Percentiles rank a stretch among this genome's conserved stretches.
phyloP scores from a whole-genome alignment of 2,329 filamentous ascomycete species.

The Pseudocercospora ulei region DNA sequence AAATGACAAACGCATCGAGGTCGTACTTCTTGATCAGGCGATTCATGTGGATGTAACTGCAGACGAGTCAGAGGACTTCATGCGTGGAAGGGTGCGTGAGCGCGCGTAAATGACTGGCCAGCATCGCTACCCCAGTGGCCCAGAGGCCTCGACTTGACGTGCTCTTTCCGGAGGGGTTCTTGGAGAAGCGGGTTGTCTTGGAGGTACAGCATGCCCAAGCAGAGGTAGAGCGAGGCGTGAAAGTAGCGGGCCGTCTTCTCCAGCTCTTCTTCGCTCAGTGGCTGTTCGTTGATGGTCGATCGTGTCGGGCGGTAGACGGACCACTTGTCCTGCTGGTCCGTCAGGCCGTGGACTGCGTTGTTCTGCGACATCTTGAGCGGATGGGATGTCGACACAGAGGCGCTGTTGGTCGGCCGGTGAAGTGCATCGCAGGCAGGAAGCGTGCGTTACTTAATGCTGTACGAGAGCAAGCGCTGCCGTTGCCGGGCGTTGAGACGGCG shows the following conservation, averaged over 20 bases:
- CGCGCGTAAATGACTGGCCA: slow-evolving; percentile 62
- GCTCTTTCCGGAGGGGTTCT: slow-evolving; percentile 57
- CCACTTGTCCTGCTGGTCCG: slow-evolving; percentile 28
- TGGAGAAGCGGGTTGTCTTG: slow-evolving; percentile 62
- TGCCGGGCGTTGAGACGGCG: too few species aligned
- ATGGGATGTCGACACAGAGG: too few species aligned
- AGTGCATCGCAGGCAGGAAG: background rate
- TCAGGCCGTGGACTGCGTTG: slow-evolving; percentile 18
- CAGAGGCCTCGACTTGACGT: slow-evolving; percentile 63
- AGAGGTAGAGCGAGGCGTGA: slow-evolving; percentile 63
- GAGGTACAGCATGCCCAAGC: slow-evolving; percentile 71
- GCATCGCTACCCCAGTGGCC: slow-evolving; percentile 73
- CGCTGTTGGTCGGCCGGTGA: background rate
- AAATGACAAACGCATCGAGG: slow-evolving; percentile 61
- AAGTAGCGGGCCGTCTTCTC: slow-evolving; percentile 63
- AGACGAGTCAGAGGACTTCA: slow-evolving; percentile 8
- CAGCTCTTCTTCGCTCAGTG: slow-evolving; percentile 57
- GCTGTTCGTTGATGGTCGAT: slow-evolving; percentile 37
- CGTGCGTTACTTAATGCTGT: background rate
- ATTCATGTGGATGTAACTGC: slow-evolving; percentile 65
- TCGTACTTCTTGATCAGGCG: slow-evolving; percentile 69
- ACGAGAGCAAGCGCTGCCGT: background rate
- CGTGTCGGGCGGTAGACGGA: slow-evolving; percentile 29
- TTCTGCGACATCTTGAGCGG: slow-evolving; percentile 7
- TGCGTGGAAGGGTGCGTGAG: background rate